Base-by-base conservation (phyloP, 352 stramenopile species). In the Thraustotheca clavata region DNA sequence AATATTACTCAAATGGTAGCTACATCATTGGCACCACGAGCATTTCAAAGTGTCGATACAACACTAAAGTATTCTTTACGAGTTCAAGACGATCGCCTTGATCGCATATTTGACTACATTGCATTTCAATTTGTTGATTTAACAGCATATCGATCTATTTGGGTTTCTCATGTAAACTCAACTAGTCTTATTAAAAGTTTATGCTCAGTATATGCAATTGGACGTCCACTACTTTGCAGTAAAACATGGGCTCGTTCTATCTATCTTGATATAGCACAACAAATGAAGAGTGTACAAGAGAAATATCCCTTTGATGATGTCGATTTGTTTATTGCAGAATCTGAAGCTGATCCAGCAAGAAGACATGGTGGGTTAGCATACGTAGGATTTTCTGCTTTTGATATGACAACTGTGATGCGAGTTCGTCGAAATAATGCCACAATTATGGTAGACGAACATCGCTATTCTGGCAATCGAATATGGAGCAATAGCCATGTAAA, bases 371-470 rank as follows among this genome's bases (percentile, higher is more conserved):
- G 50, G 34, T 60, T 40, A 18, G 31, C 29, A 6, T 60, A 46
- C 50, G 32, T 60, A 38, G 50, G n/a, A n/a, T 24, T 43, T 3
- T 60, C 50, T 2, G 29, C 27, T 22, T 60, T 46, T 14, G 31
- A 60, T 26, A 22, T 38, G 43, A 38, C 62, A 4, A 46, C 26
- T 18, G 12, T 71, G 33, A 9, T 54, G 3, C 49, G 67, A 14
- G 33, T 62, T 2, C 62, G 50, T 14, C 11, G 34, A 1, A 7
- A 2, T 31, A 36, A 39, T 35, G 47, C 33, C 36, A 82, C 74
- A 1, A 26, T 79, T 4, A 75, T 70, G 9, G 54, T 83, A 9
- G 62, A 79, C 32, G 74, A 84, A 35, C 77, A 77, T 31, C 73
- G 77, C 0, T 79, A 86, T 29, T 75, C 86, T 34, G 71, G 76